A percentile compares a stretch with the other conserved stretches of the same genome.
Conservation (phyloP, 768 basidiomycete species). For the Paxillus rubicundulus region DNA sequence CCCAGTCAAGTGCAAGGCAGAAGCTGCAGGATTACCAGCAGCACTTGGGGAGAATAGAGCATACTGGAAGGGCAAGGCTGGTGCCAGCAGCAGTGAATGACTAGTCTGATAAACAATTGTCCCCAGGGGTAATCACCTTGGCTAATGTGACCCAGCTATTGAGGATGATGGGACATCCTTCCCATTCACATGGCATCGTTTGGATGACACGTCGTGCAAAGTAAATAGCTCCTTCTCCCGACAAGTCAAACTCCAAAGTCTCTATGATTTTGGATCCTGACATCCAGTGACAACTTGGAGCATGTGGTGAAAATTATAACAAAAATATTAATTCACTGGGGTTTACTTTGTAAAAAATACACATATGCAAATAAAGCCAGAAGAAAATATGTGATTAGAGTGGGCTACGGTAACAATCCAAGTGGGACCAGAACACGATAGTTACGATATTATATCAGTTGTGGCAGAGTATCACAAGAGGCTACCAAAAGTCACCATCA, state of each 20-base stretch:
- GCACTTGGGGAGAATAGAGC: slow-evolving; percentile 2
- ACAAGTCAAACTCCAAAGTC: slow-evolving; percentile 18
- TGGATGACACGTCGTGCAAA: slow-evolving; percentile 26
- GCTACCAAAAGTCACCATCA: slow-evolving; percentile 68
- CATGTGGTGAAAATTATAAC: not conserved
- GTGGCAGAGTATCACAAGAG: not conserved
- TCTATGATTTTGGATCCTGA: slow-evolving; percentile 10
- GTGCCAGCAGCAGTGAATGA: slow-evolving; percentile 2
- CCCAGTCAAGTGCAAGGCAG: slow-evolving; percentile 7
- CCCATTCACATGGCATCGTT: slow-evolving; percentile 30
- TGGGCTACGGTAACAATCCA: no score
- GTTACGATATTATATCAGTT: no score
- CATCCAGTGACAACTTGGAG: not conserved
- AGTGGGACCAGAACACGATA: no score
- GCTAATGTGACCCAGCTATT: slow-evolving; percentile 29
- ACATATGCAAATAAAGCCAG: not conserved
- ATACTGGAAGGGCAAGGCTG: not conserved
- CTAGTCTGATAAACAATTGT: slow-evolving; percentile 4
- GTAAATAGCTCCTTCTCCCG: slow-evolving; percentile 17
- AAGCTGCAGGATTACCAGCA: slow-evolving; percentile 14
- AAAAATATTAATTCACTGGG: no score
- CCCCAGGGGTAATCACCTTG: slow-evolving; percentile 24
- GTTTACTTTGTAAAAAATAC: not conserved
- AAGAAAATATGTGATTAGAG: no score
- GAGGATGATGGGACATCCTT: slow-evolving; percentile 21